A percentile compares a stretch with the other conserved stretches of the same genome.
Evolutionary conservation across 441 rosid species (phyloP).

Genomic region (Bocquillonia castaneifolia): DNA sequence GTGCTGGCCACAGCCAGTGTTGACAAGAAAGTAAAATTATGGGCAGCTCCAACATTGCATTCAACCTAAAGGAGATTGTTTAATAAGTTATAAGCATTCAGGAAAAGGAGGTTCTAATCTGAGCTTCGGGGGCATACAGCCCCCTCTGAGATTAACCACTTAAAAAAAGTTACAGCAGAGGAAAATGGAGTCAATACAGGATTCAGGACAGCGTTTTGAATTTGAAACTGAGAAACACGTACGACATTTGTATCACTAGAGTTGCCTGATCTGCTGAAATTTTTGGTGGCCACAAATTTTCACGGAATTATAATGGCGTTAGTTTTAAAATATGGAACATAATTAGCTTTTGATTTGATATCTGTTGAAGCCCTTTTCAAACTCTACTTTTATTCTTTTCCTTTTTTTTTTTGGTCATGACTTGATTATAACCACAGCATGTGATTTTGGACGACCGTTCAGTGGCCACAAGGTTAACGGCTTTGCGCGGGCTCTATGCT

Average conservation of each 20-base stretch:
- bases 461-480: no score
- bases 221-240: neutral
- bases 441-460: no score
- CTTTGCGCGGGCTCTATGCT: no score
- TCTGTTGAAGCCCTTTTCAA: no score
- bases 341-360: no score
- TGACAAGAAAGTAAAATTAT: constrained; percentile 91
- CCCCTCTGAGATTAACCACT: neutral
- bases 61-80: constrained; percentile 5
- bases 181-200: neutral
- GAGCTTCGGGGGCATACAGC: neutral
- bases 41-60: constrained; percentile 62
- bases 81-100: neutral
- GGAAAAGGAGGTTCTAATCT: constrained; percentile 13
- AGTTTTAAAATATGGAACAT: no score
- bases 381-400: no score
- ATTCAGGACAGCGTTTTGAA: neutral
- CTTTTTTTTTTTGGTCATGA: no score
- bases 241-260: neutral
- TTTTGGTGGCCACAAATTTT: constrained; percentile 4
- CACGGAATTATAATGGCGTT: no score
- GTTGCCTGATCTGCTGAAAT: constrained; percentile 1
- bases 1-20: constrained; percentile 68
- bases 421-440: no score
- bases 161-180: constrained; percentile 4